Conservation (phyloP, 2,329 filamentous ascomycete species). For the Apiospora malaysiana region DNA sequence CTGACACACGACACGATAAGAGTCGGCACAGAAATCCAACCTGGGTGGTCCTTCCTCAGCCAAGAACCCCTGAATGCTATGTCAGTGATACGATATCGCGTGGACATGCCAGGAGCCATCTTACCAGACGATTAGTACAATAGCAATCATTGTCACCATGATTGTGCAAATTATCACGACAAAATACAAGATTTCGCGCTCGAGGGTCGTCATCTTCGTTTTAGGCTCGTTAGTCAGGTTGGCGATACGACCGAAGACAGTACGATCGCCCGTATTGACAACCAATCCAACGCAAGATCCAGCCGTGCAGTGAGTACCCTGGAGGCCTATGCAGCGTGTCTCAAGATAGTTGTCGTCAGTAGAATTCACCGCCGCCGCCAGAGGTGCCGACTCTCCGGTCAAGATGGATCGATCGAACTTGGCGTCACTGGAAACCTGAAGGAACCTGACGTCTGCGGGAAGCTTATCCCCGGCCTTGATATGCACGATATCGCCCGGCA, state of each 20-base stretch:
- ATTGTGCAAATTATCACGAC: slow-evolving; percentile 53
- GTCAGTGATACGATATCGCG: slow-evolving; percentile 47
- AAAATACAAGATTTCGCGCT: slow-evolving; percentile 21
- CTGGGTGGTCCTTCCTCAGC: slow-evolving; percentile 68
- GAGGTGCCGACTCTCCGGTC: slow-evolving; percentile 42
- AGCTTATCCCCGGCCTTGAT: slow-evolving; percentile 54
- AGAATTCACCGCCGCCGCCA: slow-evolving; percentile 8
- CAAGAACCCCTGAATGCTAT: slow-evolving; percentile 63
- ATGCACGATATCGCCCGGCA: slow-evolving; percentile 53
- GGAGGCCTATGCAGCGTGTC: slow-evolving; percentile 19
- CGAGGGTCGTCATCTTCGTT: slow-evolving; percentile 20
- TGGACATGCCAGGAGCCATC: slow-evolving; percentile 44
- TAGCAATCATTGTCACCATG: slow-evolving; percentile 68
- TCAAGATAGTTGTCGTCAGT: slow-evolving; percentile 20
- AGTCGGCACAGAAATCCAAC: slow-evolving; percentile 66
- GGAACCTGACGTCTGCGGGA: slow-evolving; percentile 52
- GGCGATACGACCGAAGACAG: slow-evolving; percentile 21
- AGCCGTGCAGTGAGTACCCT: slow-evolving; percentile 18
- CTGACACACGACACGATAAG: slow-evolving; percentile 21
- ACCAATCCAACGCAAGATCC: slow-evolving; percentile 17
- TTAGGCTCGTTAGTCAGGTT: slow-evolving; percentile 19
- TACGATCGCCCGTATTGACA: slow-evolving; percentile 21
- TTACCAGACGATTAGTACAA: slow-evolving; percentile 71
- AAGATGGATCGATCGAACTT: slow-evolving; percentile 49
- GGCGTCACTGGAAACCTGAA: slow-evolving; percentile 48